These are phyloP conservation scores for Penicillium verrucosum DNA, from an alignment of 2,329 filamentous ascomycete genomes.

Conservation along the genomic window DNA sequence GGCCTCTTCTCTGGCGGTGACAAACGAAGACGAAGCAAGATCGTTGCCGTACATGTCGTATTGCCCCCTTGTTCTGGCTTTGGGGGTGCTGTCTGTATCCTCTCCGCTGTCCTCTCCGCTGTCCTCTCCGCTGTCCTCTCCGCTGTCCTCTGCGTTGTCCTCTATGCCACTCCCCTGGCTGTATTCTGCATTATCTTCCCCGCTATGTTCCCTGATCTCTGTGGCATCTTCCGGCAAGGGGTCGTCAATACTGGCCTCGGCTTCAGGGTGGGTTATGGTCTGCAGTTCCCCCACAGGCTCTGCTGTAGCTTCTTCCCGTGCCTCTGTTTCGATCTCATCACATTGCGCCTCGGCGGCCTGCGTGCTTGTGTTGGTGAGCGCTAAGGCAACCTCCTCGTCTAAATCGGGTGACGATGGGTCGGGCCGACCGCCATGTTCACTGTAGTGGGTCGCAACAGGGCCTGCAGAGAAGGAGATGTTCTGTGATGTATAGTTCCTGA, in stretches of 20 bases:
- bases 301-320: conserved; percentile 13
- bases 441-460: conserved; percentile 43
- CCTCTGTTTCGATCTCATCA: conserved; percentile 4
- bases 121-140: conserved; percentile 6
- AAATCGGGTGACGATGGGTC: conserved; percentile 15
- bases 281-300: conserved; percentile 19
- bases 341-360: conserved; percentile 8
- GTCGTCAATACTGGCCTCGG: conserved; percentile 14
- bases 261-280: conserved; percentile 24
- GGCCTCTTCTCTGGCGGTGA: conserved; percentile 30
- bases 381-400: conserved; percentile 16
- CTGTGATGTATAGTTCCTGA: conserved; percentile 48
- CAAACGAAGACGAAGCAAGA: conserved; percentile 28
- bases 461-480: conserved; percentile 53
- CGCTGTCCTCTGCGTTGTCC: conserved; percentile 7
- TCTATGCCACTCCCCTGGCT: neutral
- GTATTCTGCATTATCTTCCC: neutral
- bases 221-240: neutral
- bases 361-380: conserved; percentile 19
- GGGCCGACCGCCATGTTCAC: conserved; percentile 33
- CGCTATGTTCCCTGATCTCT: neutral
- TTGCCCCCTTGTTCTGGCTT: conserved; percentile 3
- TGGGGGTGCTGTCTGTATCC: conserved; percentile 15
- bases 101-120: conserved; percentile 7
- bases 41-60: conserved; percentile 13